phyloP scores from a whole-genome alignment of 306 rosid genomes.

The Abrus pulchellus region DNA sequence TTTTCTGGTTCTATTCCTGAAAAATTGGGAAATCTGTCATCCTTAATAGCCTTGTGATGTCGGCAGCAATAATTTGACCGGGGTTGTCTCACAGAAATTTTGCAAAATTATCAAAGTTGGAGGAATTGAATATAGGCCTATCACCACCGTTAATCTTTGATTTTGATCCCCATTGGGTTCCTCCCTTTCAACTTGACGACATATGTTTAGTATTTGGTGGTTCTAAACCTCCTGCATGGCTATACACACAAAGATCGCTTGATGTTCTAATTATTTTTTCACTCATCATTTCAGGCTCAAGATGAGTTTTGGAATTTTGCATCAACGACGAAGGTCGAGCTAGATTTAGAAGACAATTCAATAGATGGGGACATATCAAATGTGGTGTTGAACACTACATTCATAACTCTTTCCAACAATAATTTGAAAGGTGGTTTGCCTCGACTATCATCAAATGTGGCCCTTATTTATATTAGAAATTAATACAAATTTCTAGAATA shows the following conservation, averaged over 20 bases:
- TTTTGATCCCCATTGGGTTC: not conserved
- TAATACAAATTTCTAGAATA: too few relatives aligned
- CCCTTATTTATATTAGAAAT: too few relatives aligned
- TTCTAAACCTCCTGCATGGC: constrained; percentile 43
- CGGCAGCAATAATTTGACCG: not conserved
- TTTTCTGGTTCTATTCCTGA: constrained; percentile 44
- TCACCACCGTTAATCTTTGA: not conserved
- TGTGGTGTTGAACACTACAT: not conserved
- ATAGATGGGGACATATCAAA: not conserved
- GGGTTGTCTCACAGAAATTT: constrained; percentile 38
- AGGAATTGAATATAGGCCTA: not conserved
- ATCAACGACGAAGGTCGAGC: not conserved
- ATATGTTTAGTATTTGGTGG: not conserved
- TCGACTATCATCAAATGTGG: not conserved
- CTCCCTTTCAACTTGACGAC: not conserved
- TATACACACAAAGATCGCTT: constrained; percentile 27
- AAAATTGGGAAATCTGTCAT: not conserved
- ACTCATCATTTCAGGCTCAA: not conserved
- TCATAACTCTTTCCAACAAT: not conserved
- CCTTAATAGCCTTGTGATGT: not conserved
- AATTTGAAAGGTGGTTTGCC: not conserved
- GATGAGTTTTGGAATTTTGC: not conserved
- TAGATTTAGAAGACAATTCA: not conserved
- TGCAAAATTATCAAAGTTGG: constrained; percentile 13
- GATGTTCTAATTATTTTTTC: not conserved